These are phyloP conservation scores for Trichoderma brevicompactum DNA, from an alignment of 2,329 filamentous ascomycete genomes.

Conservation along the genomic window DNA sequence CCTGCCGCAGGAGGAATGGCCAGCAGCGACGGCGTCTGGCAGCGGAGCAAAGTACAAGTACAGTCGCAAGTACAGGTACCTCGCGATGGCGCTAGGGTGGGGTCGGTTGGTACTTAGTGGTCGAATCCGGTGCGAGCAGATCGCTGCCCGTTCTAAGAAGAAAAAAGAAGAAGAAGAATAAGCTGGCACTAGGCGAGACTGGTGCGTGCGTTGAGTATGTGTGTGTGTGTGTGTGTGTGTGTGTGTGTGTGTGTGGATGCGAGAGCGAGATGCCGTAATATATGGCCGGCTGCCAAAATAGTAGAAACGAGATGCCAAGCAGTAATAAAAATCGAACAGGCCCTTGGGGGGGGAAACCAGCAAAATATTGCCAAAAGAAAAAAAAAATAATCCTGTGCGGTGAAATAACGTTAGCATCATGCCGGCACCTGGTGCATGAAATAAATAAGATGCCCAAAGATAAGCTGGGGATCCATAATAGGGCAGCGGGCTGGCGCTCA, in stretches of 20 bases:
- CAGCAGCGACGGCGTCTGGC: neutral
- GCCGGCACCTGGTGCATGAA: slow-evolving; percentile 15
- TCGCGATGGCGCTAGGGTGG: neutral
- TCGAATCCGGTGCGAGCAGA: slow-evolving; percentile 24
- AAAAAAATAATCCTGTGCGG: neutral
- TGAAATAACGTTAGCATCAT: slow-evolving; percentile 23
- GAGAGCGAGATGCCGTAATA: slow-evolving; percentile 24
- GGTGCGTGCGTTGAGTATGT: neutral
- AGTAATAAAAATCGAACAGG: neutral
- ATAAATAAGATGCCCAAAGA: slow-evolving; percentile 12
- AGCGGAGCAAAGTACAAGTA: slow-evolving; percentile 2
- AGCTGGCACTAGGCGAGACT: neutral
- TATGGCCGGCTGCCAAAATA: neutral
- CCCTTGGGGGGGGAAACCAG: neutral
- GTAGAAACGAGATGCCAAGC: neutral
- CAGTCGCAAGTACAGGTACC: slow-evolving; percentile 11
- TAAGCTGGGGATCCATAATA: slow-evolving; percentile 27
- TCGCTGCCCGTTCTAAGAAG: neutral
- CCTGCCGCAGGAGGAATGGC: too few species aligned
- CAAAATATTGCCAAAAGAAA: neutral
- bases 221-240: neutral
- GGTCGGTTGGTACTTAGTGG: slow-evolving; percentile 14
- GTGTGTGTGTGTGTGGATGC: neutral
- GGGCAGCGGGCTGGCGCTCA: slow-evolving; percentile 21
- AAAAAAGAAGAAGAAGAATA: neutral